phyloP scores from a whole-genome alignment of 495 filamentous ascomycete species.

The Xylaria telfairii region DNA sequence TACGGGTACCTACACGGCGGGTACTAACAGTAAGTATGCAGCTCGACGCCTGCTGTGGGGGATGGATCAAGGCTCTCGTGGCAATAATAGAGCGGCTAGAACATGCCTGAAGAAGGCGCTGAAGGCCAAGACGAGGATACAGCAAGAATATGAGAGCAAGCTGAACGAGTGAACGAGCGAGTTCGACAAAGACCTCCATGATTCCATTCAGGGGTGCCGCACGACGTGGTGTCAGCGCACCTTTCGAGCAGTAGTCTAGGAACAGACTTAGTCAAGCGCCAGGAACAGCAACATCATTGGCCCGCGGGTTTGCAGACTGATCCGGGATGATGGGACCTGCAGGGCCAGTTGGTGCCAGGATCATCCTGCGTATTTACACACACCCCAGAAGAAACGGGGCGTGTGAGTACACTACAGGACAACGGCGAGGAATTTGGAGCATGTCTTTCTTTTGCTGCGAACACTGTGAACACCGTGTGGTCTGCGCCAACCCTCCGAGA shows the following conservation, averaged over 20 bases:
- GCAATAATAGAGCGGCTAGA: not conserved
- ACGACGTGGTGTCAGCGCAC: conserved; percentile 20
- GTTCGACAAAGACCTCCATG: not conserved
- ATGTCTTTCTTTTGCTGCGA: not conserved
- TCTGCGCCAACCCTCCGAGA: not conserved
- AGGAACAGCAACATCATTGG: conserved; percentile 56
- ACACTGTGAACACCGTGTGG: conserved; percentile 15
- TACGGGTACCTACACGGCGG: no score
- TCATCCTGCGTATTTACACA: not conserved
- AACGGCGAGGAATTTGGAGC: conserved; percentile 16
- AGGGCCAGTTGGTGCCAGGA: conserved; percentile 21
- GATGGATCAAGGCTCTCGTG: not conserved
- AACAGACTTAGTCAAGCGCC: conserved; percentile 45
- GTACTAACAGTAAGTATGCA: not conserved
- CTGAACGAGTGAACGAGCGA: not conserved
- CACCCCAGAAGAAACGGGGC: not conserved
- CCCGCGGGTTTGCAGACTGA: conserved; percentile 49
- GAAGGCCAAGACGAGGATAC: not conserved
- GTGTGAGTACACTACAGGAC: conserved; percentile 24
- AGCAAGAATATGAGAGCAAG: not conserved
- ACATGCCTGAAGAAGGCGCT: not conserved
- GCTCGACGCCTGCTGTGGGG: not conserved
- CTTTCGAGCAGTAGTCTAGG: conserved; percentile 30
- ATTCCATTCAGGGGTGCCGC: conserved; percentile 21
- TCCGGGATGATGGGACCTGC: conserved; percentile 38